Evolutionary conservation across 768 basidiomycete genomes (phyloP).

Genomic region (Thelephora ganbajun): DNA sequence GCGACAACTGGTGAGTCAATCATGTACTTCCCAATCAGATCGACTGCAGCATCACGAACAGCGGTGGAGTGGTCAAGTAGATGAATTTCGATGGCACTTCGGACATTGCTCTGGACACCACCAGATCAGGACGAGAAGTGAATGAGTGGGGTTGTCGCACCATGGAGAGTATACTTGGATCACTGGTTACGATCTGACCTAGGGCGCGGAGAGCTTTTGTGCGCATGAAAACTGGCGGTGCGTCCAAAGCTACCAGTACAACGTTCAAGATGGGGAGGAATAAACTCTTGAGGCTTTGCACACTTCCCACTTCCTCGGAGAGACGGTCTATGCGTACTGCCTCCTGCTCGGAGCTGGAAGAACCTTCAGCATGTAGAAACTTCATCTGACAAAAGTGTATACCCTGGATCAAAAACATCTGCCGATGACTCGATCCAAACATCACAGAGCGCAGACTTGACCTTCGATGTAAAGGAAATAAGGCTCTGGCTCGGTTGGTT

Average conservation of each 20-base stretch:
- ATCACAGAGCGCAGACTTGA: slow-evolving; percentile 51
- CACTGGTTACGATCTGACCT: slow-evolving; percentile 80
- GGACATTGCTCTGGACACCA: slow-evolving; percentile 51
- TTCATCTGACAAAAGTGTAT: slow-evolving; percentile 11
- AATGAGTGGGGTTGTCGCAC: slow-evolving; percentile 25
- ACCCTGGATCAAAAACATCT: slow-evolving; percentile 82
- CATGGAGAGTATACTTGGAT: slow-evolving; percentile 65
- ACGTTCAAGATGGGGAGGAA: slow-evolving; percentile 77
- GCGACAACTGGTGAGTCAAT: slow-evolving; percentile 82
- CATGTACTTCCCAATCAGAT: slow-evolving; percentile 96
- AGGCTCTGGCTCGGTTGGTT: slow-evolving; percentile 20
- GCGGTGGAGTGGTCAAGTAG: slow-evolving; percentile 85
- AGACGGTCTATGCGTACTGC: slow-evolving; percentile 50
- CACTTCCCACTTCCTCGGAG: slow-evolving; percentile 62
- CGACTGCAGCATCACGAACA: slow-evolving; percentile 93
- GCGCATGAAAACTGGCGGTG: slow-evolving; percentile 79
- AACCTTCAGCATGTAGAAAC: not conserved
- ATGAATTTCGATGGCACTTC: slow-evolving; percentile 78
- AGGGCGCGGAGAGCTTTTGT: slow-evolving; percentile 88
- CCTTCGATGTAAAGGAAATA: slow-evolving; percentile 32
- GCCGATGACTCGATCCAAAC: slow-evolving; percentile 58
- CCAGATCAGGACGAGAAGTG: not conserved
- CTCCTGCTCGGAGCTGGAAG: slow-evolving; percentile 55
- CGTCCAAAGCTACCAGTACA: slow-evolving; percentile 69
- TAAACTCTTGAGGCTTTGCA: slow-evolving; percentile 62